phyloP scores from a whole-genome alignment of 2,329 filamentous ascomycete species.

The Scolecobasidium constrictum region DNA sequence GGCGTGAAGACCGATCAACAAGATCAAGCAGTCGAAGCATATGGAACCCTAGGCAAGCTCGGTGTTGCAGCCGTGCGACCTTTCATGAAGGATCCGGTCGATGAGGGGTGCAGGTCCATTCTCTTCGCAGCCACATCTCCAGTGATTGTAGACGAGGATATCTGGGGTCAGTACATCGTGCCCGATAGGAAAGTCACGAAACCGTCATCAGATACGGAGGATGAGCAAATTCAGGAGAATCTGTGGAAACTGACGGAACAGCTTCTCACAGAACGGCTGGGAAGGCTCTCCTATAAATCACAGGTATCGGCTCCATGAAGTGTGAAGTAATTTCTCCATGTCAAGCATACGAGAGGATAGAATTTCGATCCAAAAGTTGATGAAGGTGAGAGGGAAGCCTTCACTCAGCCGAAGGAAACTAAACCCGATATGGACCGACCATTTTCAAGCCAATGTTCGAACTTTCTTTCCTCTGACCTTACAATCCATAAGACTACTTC shows the following conservation, averaged over 20 bases:
- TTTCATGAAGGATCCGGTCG: constrained; percentile 39
- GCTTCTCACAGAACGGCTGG: constrained; percentile 32
- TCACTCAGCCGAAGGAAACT: too few relatives aligned
- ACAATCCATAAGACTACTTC: too few relatives aligned
- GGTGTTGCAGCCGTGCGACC: constrained; percentile 32
- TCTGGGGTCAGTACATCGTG: constrained; percentile 38
- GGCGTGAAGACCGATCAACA: constrained; percentile 38
- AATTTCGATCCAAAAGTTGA: too few relatives aligned
- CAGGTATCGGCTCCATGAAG: too few relatives aligned
- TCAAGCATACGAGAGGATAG: too few relatives aligned
- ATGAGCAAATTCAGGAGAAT: constrained; percentile 31
- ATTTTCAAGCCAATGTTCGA: too few relatives aligned
- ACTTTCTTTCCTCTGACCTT: too few relatives aligned
- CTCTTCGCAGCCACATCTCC: constrained; percentile 37
- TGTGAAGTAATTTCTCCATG: too few relatives aligned
- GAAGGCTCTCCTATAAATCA: constrained; percentile 11
- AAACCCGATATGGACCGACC: too few relatives aligned
- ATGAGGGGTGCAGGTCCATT: constrained; percentile 35
- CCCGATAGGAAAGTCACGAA: constrained; percentile 37
- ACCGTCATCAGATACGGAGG: constrained; percentile 30
- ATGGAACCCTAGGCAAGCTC: constrained; percentile 35
- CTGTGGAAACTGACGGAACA: constrained; percentile 36
- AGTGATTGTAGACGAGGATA: constrained; percentile 30
- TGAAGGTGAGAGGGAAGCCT: too few relatives aligned
- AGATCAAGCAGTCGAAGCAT: constrained; percentile 38